Conservation (phyloP, 2,329 filamentous ascomycete species). For the Hymenoscyphus linearis region DNA sequence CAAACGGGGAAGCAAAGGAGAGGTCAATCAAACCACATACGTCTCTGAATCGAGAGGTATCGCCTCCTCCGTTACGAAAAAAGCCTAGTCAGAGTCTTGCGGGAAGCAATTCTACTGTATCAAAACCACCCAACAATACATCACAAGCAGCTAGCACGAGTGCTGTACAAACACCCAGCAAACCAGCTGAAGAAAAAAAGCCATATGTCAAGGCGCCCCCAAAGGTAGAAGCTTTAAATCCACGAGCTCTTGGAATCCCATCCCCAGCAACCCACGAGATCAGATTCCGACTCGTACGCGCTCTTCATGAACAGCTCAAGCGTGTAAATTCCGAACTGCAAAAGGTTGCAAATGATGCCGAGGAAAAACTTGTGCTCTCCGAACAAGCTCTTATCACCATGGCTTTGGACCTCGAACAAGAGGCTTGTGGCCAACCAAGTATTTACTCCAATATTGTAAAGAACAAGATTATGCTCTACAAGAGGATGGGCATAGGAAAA, state of each 20-base stretch:
- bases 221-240: conserved; percentile 56
- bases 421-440: conserved; percentile 59
- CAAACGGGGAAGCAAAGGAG: background rate
- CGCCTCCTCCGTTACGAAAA: conserved; percentile 2
- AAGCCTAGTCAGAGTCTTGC: background rate
- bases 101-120: background rate
- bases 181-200: background rate
- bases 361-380: conserved; percentile 52
- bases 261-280: conserved; percentile 53
- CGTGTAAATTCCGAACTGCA: conserved; percentile 60
- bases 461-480: conserved; percentile 69
- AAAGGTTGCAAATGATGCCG: conserved; percentile 44
- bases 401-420: conserved; percentile 74
- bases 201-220: conserved; percentile 16
- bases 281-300: conserved; percentile 52
- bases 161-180: background rate
- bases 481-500: conserved; percentile 64
- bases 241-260: conserved; percentile 54
- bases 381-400: conserved; percentile 63
- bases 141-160: background rate
- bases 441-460: conserved; percentile 85
- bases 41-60: conserved; percentile 3
- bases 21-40: background rate
- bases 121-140: background rate
- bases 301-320: conserved; percentile 60